phyloP scores from a whole-genome alignment of 73 alveolate species.

The Tetrahymena thermophila region DNA sequence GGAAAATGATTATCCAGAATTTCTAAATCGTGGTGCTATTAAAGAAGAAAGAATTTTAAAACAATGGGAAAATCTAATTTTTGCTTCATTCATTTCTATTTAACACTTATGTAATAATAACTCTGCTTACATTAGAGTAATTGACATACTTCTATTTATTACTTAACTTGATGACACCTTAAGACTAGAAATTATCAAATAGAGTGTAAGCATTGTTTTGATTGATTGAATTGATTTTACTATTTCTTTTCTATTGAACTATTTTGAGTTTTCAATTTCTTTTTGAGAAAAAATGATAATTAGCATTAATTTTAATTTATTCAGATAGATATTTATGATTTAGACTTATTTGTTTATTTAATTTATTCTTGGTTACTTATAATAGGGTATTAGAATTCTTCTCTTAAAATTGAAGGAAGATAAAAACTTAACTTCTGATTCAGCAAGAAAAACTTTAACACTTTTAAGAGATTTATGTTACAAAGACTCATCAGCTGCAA shows the following conservation, averaged over 20 bases:
- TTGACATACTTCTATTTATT: neutral
- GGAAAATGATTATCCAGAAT: neutral
- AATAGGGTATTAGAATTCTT: neutral
- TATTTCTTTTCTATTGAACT: neutral
- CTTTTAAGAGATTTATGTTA: neutral
- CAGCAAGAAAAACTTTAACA: neutral
- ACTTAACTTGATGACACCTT: neutral
- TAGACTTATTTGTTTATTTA: too few species aligned
- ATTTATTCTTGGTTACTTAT: neutral
- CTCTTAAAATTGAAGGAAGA: neutral
- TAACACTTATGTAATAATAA: neutral
- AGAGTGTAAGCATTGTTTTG: neutral
- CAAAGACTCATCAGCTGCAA: neutral
- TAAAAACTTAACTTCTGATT: neutral
- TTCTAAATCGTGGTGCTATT: neutral
- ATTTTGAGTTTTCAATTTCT: too few species aligned
- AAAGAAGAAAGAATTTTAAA: neutral
- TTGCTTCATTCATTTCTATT: neutral
- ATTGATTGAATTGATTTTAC: neutral
- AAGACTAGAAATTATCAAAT: neutral
- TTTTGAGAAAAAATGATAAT: too few species aligned
- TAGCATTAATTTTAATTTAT: too few species aligned
- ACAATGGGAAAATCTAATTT: neutral
- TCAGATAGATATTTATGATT: too few species aligned
- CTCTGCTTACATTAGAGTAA: neutral